These are phyloP conservation scores for Malbranchea zuffiana DNA, from an alignment of 2,329 filamentous ascomycete species.

Conservation along the genomic window DNA sequence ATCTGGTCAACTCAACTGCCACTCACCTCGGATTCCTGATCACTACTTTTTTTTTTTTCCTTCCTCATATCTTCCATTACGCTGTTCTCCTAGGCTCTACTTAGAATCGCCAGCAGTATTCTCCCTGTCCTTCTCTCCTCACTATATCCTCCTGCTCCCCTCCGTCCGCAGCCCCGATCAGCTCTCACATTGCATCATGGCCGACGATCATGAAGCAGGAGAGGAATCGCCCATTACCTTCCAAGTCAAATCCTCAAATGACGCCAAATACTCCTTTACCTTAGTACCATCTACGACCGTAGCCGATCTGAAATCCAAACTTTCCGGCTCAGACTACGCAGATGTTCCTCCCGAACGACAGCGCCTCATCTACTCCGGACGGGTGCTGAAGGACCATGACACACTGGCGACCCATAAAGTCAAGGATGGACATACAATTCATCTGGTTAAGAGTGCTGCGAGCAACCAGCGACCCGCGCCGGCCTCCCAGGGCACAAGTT, in stretches of 20 bases:
- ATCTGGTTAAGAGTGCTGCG: conserved; percentile 90
- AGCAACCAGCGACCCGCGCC: conserved; percentile 58
- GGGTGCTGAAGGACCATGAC: conserved; percentile 92
- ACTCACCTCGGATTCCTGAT: background rate
- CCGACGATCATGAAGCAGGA: conserved; percentile 33
- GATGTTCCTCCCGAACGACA: conserved; percentile 80
- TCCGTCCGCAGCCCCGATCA: conserved; percentile 4
- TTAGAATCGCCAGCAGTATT: background rate
- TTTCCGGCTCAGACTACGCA: conserved; percentile 69
- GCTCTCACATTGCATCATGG: conserved; percentile 23
- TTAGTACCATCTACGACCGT: conserved; percentile 67
- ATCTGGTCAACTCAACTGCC: background rate
- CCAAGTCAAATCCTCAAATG: conserved; percentile 94
- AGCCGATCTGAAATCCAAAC: conserved; percentile 77
- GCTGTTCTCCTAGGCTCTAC: background rate
- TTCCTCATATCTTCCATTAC: background rate
- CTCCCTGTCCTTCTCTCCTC: no score
- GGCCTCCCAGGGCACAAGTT: conserved; percentile 6
- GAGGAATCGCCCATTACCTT: conserved; percentile 77
- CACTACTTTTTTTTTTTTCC: background rate
- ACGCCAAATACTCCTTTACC: conserved; percentile 73
- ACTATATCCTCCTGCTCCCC: background rate
- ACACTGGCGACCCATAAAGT: conserved; percentile 81
- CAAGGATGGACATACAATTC: conserved; percentile 88
- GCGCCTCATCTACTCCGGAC: conserved; percentile 92